Evolutionary conservation across 2,329 filamentous ascomycete species (phyloP).

Genomic region (Sporothrix inflata): DNA sequence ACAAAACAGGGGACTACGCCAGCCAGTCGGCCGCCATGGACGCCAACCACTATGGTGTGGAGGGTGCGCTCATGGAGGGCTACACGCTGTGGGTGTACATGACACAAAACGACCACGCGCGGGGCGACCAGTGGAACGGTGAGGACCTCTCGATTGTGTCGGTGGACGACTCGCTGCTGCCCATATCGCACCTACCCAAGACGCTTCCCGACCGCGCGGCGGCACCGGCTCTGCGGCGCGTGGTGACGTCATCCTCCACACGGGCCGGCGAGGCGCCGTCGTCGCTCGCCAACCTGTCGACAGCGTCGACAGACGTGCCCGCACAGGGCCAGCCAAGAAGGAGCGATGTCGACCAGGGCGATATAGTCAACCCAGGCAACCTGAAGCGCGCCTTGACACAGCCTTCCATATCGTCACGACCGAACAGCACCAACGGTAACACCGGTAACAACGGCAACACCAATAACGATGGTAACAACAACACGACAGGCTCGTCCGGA

Average conservation of each 20-base stretch:
- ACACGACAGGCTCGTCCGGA: background rate
- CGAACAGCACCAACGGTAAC: slow-evolving; percentile 42
- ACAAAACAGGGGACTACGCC: slow-evolving; percentile 92
- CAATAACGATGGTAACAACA: background rate
- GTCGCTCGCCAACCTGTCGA: slow-evolving; percentile 36
- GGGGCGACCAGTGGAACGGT: slow-evolving; percentile 96
- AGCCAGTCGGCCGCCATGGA: slow-evolving; percentile 92
- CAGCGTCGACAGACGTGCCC: slow-evolving; percentile 37
- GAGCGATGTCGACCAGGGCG: slow-evolving; percentile 52
- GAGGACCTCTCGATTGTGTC: slow-evolving; percentile 94
- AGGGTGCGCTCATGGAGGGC: slow-evolving; percentile 80
- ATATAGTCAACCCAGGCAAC: slow-evolving; percentile 72
- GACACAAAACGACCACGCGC: slow-evolving; percentile 79
- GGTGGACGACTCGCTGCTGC: slow-evolving; percentile 71
- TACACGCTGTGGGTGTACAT: slow-evolving; percentile 91
- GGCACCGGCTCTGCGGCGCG: slow-evolving; percentile 51
- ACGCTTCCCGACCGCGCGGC: slow-evolving; percentile 38
- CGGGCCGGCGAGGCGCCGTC: slow-evolving; percentile 47
- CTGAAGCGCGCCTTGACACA: slow-evolving; percentile 73
- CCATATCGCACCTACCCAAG: slow-evolving; percentile 55
- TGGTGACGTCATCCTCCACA: slow-evolving; percentile 34
- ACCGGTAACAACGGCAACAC: background rate
- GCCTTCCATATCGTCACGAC: slow-evolving; percentile 65
- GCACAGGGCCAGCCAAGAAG: slow-evolving; percentile 28
- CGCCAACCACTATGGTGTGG: slow-evolving; percentile 91